These are phyloP conservation scores for Entomophthora muscae DNA, from an alignment of 371 early-diverging fungal genomes.

Conservation along the genomic window DNA sequence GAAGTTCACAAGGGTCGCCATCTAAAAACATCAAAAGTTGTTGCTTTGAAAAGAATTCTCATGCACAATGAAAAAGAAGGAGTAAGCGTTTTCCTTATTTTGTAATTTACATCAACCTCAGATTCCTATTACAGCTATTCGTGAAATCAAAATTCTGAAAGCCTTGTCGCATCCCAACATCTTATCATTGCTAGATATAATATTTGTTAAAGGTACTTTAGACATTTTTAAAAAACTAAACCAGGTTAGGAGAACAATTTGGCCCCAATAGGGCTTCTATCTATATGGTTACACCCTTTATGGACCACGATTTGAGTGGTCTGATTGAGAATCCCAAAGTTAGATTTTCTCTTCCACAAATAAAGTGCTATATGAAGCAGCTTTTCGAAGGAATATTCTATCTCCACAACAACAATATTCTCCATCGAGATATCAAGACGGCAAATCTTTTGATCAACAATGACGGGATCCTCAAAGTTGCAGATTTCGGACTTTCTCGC, in stretches of 20 bases:
- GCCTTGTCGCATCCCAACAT: constrained; percentile 69
- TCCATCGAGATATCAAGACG: constrained; percentile 77
- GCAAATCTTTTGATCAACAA: constrained; percentile 5
- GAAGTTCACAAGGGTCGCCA: constrained; percentile 78
- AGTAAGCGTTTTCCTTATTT: constrained; percentile 20
- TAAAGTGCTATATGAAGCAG: constrained; percentile 62
- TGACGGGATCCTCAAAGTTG: constrained; percentile 71
- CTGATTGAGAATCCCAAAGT: constrained; percentile 56
- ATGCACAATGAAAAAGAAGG: constrained; percentile 90
- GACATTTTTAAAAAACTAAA: not conserved
- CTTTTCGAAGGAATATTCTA: constrained; percentile 72
- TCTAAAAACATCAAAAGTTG: constrained; percentile 43
- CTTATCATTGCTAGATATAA: constrained; percentile 66
- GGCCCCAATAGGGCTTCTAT: not conserved
- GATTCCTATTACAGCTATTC: constrained; percentile 87
- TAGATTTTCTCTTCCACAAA: constrained; percentile 39
- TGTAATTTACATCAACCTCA: constrained; percentile 14
- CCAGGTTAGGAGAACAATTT: not conserved
- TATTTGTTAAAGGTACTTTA: constrained; percentile 36
- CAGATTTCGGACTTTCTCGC: constrained; percentile 90
- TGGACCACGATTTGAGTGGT: constrained; percentile 86
- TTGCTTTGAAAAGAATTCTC: constrained; percentile 79
- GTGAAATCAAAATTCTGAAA: constrained; percentile 87
- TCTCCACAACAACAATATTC: constrained; percentile 61
- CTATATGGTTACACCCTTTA: constrained; percentile 91